A percentile compares a stretch with the other conserved stretches of the same genome.
phyloP scores from a whole-genome alignment of 2,329 filamentous ascomycete species.

The Eutypella sp. region DNA sequence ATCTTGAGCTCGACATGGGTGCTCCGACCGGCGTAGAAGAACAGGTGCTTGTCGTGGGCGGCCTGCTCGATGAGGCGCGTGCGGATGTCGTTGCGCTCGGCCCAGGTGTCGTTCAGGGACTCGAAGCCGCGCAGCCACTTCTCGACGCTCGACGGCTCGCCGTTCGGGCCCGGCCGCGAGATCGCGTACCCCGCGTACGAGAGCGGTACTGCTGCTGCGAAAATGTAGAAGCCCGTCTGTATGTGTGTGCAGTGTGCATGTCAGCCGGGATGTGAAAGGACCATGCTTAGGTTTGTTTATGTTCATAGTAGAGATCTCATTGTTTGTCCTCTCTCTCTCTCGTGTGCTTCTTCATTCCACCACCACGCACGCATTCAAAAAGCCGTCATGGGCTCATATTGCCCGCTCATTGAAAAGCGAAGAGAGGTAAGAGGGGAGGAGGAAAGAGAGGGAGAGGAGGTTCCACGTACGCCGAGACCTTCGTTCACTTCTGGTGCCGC shows the following conservation, averaged over 20 bases:
- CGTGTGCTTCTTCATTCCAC: neutral
- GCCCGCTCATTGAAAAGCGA: neutral
- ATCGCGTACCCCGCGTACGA: slow-evolving; percentile 44
- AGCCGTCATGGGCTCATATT: neutral
- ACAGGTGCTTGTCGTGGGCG: slow-evolving; percentile 52
- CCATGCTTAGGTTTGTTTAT: slow-evolving; percentile 5
- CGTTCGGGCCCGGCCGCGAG: slow-evolving; percentile 43
- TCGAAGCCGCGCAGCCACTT: slow-evolving; percentile 42
- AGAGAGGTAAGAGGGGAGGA: neutral
- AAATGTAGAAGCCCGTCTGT: slow-evolving; percentile 45
- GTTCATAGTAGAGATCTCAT: slow-evolving; percentile 3
- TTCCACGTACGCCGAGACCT: slow-evolving; percentile 54
- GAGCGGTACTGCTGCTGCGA: slow-evolving; percentile 40
- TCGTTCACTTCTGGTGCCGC: slow-evolving; percentile 41
- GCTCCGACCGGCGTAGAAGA: slow-evolving; percentile 41
- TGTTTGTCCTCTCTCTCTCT: neutral
- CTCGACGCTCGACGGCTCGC: slow-evolving; percentile 42
- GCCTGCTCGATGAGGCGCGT: slow-evolving; percentile 51
- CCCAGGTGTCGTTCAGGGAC: slow-evolving; percentile 45
- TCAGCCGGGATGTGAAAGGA: no score
- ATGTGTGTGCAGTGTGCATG: neutral
- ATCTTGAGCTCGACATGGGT: slow-evolving; percentile 47
- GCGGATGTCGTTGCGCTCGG: slow-evolving; percentile 48
- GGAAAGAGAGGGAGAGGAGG: neutral
- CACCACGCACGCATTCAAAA: neutral